Evolutionary conservation across 2,329 filamentous ascomycete genomes (phyloP).

Genomic region (Paracorniculantispora psalliotae): DNA sequence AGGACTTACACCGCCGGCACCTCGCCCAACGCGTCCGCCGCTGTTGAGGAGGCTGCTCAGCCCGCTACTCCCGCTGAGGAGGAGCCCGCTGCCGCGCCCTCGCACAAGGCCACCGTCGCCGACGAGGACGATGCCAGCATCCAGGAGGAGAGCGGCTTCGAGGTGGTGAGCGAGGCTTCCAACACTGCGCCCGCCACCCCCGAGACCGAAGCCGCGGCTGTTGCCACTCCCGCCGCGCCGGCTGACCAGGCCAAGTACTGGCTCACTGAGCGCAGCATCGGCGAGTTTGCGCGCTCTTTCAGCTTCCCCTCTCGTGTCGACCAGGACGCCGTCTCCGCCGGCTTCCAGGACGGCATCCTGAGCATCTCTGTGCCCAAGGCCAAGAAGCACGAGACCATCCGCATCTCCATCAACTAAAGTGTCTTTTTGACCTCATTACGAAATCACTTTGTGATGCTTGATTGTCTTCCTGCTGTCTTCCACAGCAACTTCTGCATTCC

Average conservation of each 20-base stretch:
- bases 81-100: constrained; percentile 31
- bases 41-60: constrained; percentile 27
- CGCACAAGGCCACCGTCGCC: constrained; percentile 60
- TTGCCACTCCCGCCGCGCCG: constrained; percentile 24
- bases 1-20: constrained; percentile 54
- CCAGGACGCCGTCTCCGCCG: constrained; percentile 55
- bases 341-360: constrained; percentile 61
- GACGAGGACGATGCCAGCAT: constrained; percentile 44
- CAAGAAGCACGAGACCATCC: constrained; percentile 51
- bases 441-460: neutral
- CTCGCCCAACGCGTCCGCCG: constrained; percentile 38
- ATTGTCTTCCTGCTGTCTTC: neutral
- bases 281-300: constrained; percentile 65
- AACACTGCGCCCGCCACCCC: constrained; percentile 20
- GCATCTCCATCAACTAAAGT: constrained; percentile 49
- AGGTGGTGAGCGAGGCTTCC: constrained; percentile 26
- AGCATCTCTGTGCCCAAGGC: constrained; percentile 62
- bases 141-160: constrained; percentile 25
- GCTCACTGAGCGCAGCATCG: constrained; percentile 61
- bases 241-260: constrained; percentile 58
- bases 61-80: constrained; percentile 33
- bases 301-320: constrained; percentile 62
- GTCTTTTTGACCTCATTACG: neutral
- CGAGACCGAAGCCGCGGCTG: constrained; percentile 23
- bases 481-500: neutral